Conservation (phyloP, 1,139 yeast genomes). For the Scheffersomyces stambukii region DNA sequence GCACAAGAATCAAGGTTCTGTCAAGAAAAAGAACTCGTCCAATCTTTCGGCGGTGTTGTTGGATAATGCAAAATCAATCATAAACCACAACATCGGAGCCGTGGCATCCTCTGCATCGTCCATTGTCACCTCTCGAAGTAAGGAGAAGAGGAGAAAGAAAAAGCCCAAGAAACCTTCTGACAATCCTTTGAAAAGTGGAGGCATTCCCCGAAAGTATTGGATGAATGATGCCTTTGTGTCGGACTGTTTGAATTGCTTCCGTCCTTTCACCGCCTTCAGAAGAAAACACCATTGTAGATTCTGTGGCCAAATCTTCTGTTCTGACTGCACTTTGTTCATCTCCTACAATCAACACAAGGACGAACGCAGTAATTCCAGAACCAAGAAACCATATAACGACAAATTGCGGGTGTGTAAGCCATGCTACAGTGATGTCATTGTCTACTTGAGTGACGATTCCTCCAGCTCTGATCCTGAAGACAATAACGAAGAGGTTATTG, state of each 20-base stretch:
- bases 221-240: slow-evolving; percentile 86
- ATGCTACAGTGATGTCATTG: slow-evolving; percentile 68
- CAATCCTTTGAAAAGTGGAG: slow-evolving; percentile 45
- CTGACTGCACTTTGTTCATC: slow-evolving; percentile 76
- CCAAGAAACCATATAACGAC: slow-evolving; percentile 45
- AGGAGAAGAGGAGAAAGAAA: slow-evolving; percentile 19
- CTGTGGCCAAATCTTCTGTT: slow-evolving; percentile 94
- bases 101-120: slow-evolving; percentile 31
- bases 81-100: slow-evolving; percentile 28
- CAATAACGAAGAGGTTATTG: slow-evolving; percentile 15
- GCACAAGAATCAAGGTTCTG: slow-evolving; percentile 17
- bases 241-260: slow-evolving; percentile 75
- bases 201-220: slow-evolving; percentile 74
- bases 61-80: slow-evolving; percentile 38
- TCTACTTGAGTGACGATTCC: slow-evolving; percentile 63
- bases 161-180: slow-evolving; percentile 35
- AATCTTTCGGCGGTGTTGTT: slow-evolving; percentile 32
- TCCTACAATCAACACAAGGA: slow-evolving; percentile 67
- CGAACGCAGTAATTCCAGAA: slow-evolving; percentile 30
- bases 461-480: slow-evolving; percentile 23
- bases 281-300: slow-evolving; percentile 93
- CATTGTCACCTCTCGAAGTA: slow-evolving; percentile 15
- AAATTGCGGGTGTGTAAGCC: slow-evolving; percentile 76
- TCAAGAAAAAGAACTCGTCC: slow-evolving; percentile 25
- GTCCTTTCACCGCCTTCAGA: slow-evolving; percentile 71